Evolutionary conservation across 2,329 filamentous ascomycete species (phyloP).

Genomic region (Fusarium sambucinum): DNA sequence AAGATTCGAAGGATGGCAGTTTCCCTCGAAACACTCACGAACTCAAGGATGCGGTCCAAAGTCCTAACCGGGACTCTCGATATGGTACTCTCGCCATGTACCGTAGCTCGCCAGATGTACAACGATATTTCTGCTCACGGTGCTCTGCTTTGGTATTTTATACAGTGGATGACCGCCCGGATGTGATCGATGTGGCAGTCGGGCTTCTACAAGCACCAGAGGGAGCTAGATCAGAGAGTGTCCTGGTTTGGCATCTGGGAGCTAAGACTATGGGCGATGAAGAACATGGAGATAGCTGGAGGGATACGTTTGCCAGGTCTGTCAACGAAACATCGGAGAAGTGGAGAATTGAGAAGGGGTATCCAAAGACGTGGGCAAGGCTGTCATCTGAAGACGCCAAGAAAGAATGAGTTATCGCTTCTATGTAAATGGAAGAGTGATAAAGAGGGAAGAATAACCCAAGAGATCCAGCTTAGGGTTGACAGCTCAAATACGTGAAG

Average conservation of each 20-base stretch:
- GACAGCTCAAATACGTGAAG: no score
- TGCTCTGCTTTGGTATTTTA: slow-evolving; percentile 64
- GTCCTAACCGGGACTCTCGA: slow-evolving; percentile 49
- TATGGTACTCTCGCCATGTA: slow-evolving; percentile 60
- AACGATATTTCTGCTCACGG: slow-evolving; percentile 62
- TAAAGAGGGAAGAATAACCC: no score
- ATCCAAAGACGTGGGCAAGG: slow-evolving; percentile 28
- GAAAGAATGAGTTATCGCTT: neutral
- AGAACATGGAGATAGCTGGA: slow-evolving; percentile 36
- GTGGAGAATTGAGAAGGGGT: slow-evolving; percentile 34
- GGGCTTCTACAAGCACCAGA: slow-evolving; percentile 59
- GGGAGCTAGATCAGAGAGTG: slow-evolving; percentile 60
- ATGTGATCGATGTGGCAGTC: slow-evolving; percentile 59
- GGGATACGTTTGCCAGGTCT: slow-evolving; percentile 17
- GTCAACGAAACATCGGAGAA: slow-evolving; percentile 37
- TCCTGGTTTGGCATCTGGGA: slow-evolving; percentile 58
- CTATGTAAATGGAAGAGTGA: neutral
- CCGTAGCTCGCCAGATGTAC: slow-evolving; percentile 58
- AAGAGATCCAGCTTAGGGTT: no score
- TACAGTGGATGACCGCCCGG: slow-evolving; percentile 53
- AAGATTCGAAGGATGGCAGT: neutral
- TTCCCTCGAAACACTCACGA: slow-evolving; percentile 31
- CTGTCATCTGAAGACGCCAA: neutral
- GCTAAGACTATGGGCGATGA: slow-evolving; percentile 15
- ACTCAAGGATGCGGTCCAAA: slow-evolving; percentile 53